phyloP scores from a whole-genome alignment of 352 stramenopile genomes.

The Globisporangium solare region DNA sequence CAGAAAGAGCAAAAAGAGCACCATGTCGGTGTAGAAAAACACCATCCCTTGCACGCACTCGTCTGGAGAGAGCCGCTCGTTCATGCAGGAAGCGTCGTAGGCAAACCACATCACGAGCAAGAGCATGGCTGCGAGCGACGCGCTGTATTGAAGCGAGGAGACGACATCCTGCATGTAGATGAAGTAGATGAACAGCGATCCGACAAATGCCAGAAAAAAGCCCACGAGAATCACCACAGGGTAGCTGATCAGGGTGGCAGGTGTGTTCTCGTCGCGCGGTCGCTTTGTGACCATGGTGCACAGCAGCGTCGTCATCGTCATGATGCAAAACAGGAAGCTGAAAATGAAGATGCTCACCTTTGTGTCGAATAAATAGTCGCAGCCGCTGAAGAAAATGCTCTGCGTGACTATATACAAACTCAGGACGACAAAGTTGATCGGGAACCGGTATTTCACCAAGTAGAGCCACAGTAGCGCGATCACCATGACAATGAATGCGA shows the following conservation, averaged over 20 bases:
- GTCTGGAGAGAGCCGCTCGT: slow-evolving; percentile 65
- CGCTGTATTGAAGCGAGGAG: slow-evolving; percentile 46
- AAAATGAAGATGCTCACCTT: slow-evolving; percentile 67
- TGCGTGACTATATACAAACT: slow-evolving; percentile 51
- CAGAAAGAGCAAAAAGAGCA: slow-evolving; percentile 73
- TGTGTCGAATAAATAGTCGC: slow-evolving; percentile 51
- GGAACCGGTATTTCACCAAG: slow-evolving; percentile 68
- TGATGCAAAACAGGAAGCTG: slow-evolving; percentile 52
- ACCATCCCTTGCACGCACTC: slow-evolving; percentile 85
- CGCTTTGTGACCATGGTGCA: slow-evolving; percentile 46
- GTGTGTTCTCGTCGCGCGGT: slow-evolving; percentile 24
- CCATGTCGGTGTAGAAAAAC: slow-evolving; percentile 83
- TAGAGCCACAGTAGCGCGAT: slow-evolving; percentile 62
- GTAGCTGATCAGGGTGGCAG: slow-evolving; percentile 50
- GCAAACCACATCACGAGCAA: slow-evolving; percentile 80
- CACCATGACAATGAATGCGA: slow-evolving; percentile 48
- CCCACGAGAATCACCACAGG: slow-evolving; percentile 41
- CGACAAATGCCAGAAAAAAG: slow-evolving; percentile 54
- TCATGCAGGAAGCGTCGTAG: slow-evolving; percentile 75
- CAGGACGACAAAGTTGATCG: slow-evolving; percentile 66
- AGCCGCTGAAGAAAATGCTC: slow-evolving; percentile 54
- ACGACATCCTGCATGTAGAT: slow-evolving; percentile 47
- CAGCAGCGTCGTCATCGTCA: slow-evolving; percentile 52
- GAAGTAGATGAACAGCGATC: slow-evolving; percentile 60
- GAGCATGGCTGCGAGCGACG: slow-evolving; percentile 46